Conservation (phyloP, 2,329 filamentous ascomycete genomes). For the Diaporthe citrichinensis region DNA sequence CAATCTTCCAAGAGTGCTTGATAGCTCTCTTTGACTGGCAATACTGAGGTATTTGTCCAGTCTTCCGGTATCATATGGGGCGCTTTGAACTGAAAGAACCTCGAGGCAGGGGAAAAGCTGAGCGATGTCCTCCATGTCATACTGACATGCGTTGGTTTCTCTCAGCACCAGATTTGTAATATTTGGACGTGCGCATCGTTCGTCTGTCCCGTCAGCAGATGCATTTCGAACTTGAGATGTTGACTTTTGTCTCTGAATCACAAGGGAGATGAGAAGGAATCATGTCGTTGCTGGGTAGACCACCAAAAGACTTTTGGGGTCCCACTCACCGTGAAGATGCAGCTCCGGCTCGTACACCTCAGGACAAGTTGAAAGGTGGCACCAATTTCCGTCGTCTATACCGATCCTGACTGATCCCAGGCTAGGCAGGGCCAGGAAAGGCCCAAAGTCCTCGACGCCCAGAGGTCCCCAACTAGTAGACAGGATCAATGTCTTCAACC, state of each 20-base stretch:
- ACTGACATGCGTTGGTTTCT: fast-evolving
- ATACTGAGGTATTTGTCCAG: background rate
- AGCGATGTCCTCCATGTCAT: background rate
- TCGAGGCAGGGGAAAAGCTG: background rate
- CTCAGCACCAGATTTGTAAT: background rate
- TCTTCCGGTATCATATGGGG: no score
- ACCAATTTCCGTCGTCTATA: background rate
- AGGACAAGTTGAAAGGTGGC: background rate
- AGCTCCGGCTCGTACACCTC: no score
- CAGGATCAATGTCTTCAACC: background rate
- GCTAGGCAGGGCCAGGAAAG: background rate
- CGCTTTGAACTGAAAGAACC: background rate
- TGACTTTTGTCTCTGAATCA: no score
- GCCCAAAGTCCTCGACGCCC: background rate
- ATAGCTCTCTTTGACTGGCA: background rate
- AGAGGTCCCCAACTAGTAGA: no score
- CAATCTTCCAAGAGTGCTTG: background rate
- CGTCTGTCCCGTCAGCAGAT: background rate
- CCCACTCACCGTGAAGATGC: background rate
- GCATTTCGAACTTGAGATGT: background rate
- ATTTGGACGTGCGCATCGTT: background rate
- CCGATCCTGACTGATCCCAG: fast-evolving
- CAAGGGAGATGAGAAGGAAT: background rate
- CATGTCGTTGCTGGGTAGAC: background rate
- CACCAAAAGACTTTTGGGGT: background rate